Evolutionary conservation across 371 early-diverging fungal species (phyloP), one percentile per base, ranked within the genome.

Genomic region (Rhizopus arrhizus): DNA sequence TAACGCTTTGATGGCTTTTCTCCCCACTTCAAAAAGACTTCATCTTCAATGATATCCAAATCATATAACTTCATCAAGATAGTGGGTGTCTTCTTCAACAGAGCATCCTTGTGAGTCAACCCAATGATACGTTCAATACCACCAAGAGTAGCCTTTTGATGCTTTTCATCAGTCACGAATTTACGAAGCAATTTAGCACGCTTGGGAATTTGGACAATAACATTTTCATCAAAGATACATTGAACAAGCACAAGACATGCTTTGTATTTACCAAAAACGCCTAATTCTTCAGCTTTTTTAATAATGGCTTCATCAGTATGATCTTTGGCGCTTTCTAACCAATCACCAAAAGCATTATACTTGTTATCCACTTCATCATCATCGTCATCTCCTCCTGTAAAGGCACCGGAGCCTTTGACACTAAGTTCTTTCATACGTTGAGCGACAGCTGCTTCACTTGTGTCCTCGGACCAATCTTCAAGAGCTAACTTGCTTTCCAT

Each of bases 51-150:
- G 42, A 97, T 72, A 58, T 98, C 98, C 53, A 80, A 85, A 56
- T 96, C 93, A 69, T 95, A 97, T 50, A 95, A 76, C 33, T 84
- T 87, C 89, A 93, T 92, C 71, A 98, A 80, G 54, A 96, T 86
- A 31, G 83, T 64, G 15, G 93, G 85, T 10, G 89, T 80, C 78
- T 93, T 91, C 64, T 85, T 69, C 62, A 93, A 65, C 42, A 95
- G 80, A 61, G 68, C 69, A 29, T 83, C 84, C 57, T 85, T 82
- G 70, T 89, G 78, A 6, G 72, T 76, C 33, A 87, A 75, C 46
- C 87, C 88, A 36, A 96, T 82, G 22, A 96, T 81, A 55, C 94
- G 88, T 74, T 97, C 98, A 62, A 97, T 82, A 32, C 96, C 96
- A 66, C 97, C 97, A 8, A 98, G 74, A 31, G 95, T 72, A 8